Evolutionary conservation across 768 basidiomycete species (phyloP).

Genomic region (Boletus edulis): DNA sequence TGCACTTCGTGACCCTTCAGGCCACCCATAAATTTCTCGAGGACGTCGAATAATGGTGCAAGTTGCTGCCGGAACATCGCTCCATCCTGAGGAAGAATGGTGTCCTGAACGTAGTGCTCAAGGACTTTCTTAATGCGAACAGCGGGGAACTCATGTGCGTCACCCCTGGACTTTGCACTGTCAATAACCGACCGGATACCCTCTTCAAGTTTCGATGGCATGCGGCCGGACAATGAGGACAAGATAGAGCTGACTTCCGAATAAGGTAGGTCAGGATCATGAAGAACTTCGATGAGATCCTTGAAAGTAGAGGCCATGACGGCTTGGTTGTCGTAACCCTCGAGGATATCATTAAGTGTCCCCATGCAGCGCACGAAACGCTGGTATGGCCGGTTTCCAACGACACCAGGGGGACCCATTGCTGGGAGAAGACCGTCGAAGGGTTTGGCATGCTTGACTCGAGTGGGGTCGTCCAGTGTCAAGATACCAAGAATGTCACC

Average conservation of each 20-base stretch:
- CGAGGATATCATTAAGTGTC: slow-evolving; percentile 86
- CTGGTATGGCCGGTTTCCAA: slow-evolving; percentile 91
- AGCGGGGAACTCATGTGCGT: slow-evolving; percentile 87
- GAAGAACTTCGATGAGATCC: slow-evolving; percentile 79
- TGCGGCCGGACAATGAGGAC: slow-evolving; percentile 86
- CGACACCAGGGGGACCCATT: slow-evolving; percentile 81
- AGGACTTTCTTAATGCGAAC: slow-evolving; percentile 80
- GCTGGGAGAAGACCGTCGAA: slow-evolving; percentile 91
- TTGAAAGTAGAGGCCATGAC: slow-evolving; percentile 85
- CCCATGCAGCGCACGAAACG: slow-evolving; percentile 69
- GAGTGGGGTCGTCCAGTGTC: slow-evolving; percentile 91
- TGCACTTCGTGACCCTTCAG: slow-evolving; percentile 84
- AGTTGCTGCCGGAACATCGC: slow-evolving; percentile 76
- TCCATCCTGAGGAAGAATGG: slow-evolving; percentile 76
- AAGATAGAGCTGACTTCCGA: slow-evolving; percentile 81
- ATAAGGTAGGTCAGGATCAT: slow-evolving; percentile 85
- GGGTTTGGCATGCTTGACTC: slow-evolving; percentile 97
- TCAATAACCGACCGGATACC: slow-evolving; percentile 78
- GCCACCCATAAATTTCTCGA: slow-evolving; percentile 79
- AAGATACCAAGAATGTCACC: slow-evolving; percentile 98
- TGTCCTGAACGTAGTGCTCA: slow-evolving; percentile 82
- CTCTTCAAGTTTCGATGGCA: slow-evolving; percentile 90
- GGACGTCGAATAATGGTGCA: slow-evolving; percentile 63
- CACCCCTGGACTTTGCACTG: slow-evolving; percentile 65
- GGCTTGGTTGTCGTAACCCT: slow-evolving; percentile 96